A percentile compares a stretch with the other conserved stretches of the same genome.
Conservation (phyloP, 768 basidiomycete genomes). For the Collybia nuda region DNA sequence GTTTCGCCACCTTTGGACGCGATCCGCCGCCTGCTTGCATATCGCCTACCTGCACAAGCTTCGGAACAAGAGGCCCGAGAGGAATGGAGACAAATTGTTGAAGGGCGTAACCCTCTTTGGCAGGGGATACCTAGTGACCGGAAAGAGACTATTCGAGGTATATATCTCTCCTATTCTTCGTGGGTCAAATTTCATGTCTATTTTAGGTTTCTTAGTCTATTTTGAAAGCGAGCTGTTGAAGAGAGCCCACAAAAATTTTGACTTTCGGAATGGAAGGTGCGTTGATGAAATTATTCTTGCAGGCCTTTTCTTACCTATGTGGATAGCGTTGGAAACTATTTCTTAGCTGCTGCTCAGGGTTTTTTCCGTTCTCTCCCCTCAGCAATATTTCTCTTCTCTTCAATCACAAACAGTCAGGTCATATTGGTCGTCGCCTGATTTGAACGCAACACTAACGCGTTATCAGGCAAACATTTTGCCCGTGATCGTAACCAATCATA, state of each 20-base stretch:
- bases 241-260: conserved; percentile 91
- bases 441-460: conserved; percentile 19
- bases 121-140: conserved; percentile 82
- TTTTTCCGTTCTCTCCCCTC: conserved; percentile 93
- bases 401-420: conserved; percentile 80
- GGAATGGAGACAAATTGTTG: conserved; percentile 92
- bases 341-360: conserved; percentile 83
- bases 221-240: conserved; percentile 88
- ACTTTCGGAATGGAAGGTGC: conserved; percentile 87
- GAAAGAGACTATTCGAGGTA: conserved; percentile 90
- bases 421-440: conserved; percentile 19
- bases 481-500: conserved; percentile 90
- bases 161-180: not conserved
- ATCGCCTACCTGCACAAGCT: conserved; percentile 71
- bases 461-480: conserved; percentile 77
- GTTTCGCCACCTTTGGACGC: conserved; percentile 63
- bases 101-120: conserved; percentile 84
- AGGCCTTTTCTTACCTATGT: not conserved
- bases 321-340: conserved; percentile 83
- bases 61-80: conserved; percentile 77
- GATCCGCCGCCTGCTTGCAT: conserved; percentile 74
- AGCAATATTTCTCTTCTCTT: conserved; percentile 91
- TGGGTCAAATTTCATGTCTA: not conserved
- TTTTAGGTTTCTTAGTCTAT: conserved; percentile 84
- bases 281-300: conserved; percentile 1